Percentiles rank a stretch among this genome's conserved stretches.
phyloP scores from a whole-genome alignment of 129 eudicot species.

The Chrysanthemum makinoi region DNA sequence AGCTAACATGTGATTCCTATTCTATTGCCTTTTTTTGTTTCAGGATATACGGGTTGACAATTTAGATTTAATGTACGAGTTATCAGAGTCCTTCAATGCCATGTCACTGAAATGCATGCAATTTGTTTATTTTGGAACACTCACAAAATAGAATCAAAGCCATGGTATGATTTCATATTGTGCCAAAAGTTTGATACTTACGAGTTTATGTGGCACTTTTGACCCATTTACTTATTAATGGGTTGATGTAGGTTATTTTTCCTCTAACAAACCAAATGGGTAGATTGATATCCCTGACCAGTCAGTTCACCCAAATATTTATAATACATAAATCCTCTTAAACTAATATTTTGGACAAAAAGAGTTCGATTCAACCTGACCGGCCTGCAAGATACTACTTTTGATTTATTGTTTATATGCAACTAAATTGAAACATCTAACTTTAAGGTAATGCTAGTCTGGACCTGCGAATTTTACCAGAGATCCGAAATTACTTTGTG shows the following conservation, averaged over 20 bases:
- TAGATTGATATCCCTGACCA: not conserved
- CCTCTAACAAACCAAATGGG: not conserved
- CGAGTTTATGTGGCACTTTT: not conserved
- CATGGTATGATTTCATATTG: constrained; percentile 52
- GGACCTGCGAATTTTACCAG: constrained; percentile 59
- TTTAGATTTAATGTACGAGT: constrained; percentile 67
- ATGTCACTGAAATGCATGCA: constrained; percentile 66
- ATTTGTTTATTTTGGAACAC: constrained; percentile 66
- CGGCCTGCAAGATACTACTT: not conserved
- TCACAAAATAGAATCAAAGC: constrained; percentile 49
- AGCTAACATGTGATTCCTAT: not conserved
- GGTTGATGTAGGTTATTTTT: not conserved
- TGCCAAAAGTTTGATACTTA: not conserved
- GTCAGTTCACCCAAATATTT: not conserved
- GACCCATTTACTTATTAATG: not conserved
- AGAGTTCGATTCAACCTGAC: not conserved
- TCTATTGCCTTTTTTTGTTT: constrained; percentile 12
- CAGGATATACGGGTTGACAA: constrained; percentile 73
- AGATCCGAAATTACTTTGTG: constrained; percentile 56
- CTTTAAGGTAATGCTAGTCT: constrained; percentile 52
- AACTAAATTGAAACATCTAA: constrained; percentile 11
- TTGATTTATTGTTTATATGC: not conserved
- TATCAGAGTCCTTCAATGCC: constrained; percentile 87
- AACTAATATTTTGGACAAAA: not conserved
- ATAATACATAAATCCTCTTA: not conserved